These are phyloP conservation scores for Pinus albicaulis DNA, from an alignment of 75 land plant genomes.

Conservation along the genomic window DNA sequence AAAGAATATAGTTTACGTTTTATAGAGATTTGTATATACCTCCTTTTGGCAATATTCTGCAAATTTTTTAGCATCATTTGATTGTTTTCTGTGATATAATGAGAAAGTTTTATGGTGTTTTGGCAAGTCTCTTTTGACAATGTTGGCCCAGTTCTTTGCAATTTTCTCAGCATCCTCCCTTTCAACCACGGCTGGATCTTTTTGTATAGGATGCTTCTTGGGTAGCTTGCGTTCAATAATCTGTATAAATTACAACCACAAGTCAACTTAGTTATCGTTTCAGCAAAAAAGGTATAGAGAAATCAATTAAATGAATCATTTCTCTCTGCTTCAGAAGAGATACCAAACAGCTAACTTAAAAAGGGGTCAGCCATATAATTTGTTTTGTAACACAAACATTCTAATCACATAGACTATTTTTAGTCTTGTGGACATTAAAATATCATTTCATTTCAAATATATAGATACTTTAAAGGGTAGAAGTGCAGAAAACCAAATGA, in stretches of 20 bases:
- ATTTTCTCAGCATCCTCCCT: slow-evolving; percentile 83
- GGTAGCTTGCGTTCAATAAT: slow-evolving; percentile 82
- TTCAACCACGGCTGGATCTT: slow-evolving; percentile 71
- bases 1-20: neutral
- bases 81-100: slow-evolving; percentile 64
- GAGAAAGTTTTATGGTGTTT: slow-evolving; percentile 75
- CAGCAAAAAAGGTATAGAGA: neutral
- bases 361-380: neutral
- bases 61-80: slow-evolving; percentile 71
- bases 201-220: slow-evolving; percentile 63
- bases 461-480: too few species aligned
- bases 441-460: too few species aligned
- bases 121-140: slow-evolving; percentile 81
- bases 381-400: neutral
- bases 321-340: neutral
- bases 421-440: too few species aligned
- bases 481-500: neutral
- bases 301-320: neutral
- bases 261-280: neutral
- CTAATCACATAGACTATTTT: too few species aligned
- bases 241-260: slow-evolving; percentile 25
- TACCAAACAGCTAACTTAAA: neutral
- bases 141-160: slow-evolving; percentile 67
- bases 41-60: slow-evolving; percentile 95
- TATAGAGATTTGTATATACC: slow-evolving; percentile 30